Evolutionary conservation across 106 monocot genomes (phyloP).

Genomic region (Platanthera guangdongensis): DNA sequence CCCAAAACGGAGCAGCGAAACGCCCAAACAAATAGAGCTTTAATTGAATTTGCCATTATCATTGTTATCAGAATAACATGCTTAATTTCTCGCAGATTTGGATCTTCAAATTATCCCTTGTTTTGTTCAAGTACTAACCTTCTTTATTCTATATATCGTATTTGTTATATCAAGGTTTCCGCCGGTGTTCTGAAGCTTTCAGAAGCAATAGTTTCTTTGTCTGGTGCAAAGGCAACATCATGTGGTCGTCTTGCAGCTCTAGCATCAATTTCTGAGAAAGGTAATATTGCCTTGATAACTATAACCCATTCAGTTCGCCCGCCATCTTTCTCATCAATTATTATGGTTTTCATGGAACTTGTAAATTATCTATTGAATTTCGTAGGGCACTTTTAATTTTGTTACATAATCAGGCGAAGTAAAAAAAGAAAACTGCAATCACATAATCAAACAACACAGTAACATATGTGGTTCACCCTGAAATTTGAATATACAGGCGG

Average conservation of each 20-base stretch:
- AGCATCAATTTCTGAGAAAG: slow-evolving; percentile 60
- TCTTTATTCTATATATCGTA: not conserved
- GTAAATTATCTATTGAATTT: too few relatives aligned
- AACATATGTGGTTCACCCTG: too few relatives aligned
- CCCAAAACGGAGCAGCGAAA: too few relatives aligned
- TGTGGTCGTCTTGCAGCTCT: slow-evolving; percentile 60
- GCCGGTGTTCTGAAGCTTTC: slow-evolving; percentile 47
- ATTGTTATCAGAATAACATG: not conserved
- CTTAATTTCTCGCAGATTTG: not conserved
- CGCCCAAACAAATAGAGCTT: too few relatives aligned
- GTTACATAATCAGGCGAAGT: too few relatives aligned
- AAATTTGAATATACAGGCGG: too few relatives aligned
- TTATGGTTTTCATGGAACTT: too few relatives aligned
- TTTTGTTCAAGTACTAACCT: not conserved
- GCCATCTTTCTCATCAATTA: too few relatives aligned
- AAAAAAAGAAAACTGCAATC: too few relatives aligned
- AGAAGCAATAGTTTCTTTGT: slow-evolving; percentile 36
- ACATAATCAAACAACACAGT: too few relatives aligned
- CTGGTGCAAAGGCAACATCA: slow-evolving; percentile 88
- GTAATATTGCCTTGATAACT: slow-evolving; percentile 17
- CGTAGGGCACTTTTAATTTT: too few relatives aligned
- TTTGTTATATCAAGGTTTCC: not conserved
- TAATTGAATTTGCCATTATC: not conserved
- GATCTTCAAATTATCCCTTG: not conserved
- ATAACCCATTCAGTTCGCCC: too few relatives aligned